Conservation (phyloP, 2,329 filamentous ascomycete species). For the Onygena corvina region DNA sequence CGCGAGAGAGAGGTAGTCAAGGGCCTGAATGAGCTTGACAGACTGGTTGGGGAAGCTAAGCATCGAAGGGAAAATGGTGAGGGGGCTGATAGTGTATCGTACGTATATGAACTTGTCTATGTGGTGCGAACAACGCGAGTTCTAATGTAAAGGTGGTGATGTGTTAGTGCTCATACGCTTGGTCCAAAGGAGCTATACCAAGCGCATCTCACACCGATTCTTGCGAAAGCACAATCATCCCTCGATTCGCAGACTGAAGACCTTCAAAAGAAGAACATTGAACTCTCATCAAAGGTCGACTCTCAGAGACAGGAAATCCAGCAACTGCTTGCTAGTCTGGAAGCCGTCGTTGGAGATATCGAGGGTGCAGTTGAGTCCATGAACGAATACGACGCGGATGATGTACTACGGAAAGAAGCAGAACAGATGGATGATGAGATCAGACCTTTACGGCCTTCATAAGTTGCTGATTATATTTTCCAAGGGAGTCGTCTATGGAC, state of each 20-base stretch:
- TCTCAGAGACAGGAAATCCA: constrained; percentile 48
- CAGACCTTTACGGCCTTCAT: constrained; percentile 22
- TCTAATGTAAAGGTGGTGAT: neutral
- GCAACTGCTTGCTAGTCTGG: constrained; percentile 42
- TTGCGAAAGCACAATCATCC: constrained; percentile 39
- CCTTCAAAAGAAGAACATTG: constrained; percentile 43
- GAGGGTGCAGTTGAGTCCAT: constrained; percentile 39
- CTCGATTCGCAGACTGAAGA: constrained; percentile 40
- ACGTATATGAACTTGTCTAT: constrained; percentile 22
- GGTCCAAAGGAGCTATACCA: constrained; percentile 45
- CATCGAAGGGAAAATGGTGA: constrained; percentile 37
- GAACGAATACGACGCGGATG: constrained; percentile 28
- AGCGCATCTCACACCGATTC: constrained; percentile 47
- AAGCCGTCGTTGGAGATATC: constrained; percentile 46
- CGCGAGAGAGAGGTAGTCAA: constrained; percentile 44
- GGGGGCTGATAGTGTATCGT: constrained; percentile 36
- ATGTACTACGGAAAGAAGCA: constrained; percentile 31
- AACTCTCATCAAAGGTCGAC: constrained; percentile 40
- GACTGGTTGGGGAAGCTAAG: constrained; percentile 47
- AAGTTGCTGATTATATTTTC: constrained; percentile 10
- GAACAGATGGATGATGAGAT: constrained; percentile 35
- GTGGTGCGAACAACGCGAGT: neutral
- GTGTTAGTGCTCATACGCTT: constrained; percentile 45
- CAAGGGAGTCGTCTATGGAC: neutral
- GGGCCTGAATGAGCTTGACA: constrained; percentile 50